Base-by-base conservation (phyloP, 192 early-diverging fungal species). In the Linnemannia hyalina region DNA sequence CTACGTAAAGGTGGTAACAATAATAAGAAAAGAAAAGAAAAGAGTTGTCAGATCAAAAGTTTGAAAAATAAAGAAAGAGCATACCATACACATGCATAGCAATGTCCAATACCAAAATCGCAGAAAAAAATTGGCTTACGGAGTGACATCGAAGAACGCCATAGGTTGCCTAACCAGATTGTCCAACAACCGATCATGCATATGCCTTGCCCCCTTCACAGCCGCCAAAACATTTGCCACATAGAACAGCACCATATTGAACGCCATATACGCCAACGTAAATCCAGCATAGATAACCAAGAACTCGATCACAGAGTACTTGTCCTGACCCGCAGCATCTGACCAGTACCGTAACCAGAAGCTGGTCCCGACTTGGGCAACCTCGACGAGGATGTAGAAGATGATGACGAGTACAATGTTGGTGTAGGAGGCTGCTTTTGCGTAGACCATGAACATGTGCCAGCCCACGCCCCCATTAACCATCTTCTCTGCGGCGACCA, bases 401-500 rank as follows among this genome's bases (percentile, higher is more conserved):
- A 73, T 18, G 32, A 84, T 52, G 9, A 76, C 69, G 44, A 35
- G 35, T n/a, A 71, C 68, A 4, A 95, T 92, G 63, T 89, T 91
- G 63, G 63, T 42, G 46, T 70, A 75, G 15, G 73, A 80, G 0
- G 82, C 82, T 0, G 96, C 92, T 70, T 94, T 89, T 41, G 93
- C 92, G 75, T 97, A 99, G 0, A 94, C 90, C 46, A 80, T 80
- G 83, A 97, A 99, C 3, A 96, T 96, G 20, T 80, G 73, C 92
- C 92, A 94, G 47, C 93, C 92, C 20, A 99, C 96, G 26, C 89
- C 89, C 16, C 98, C 98, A 69, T 92, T 90, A 15, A 94, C 94
- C 78, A 92, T 95, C 74, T 95, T 92, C 88, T 99, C 98, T 9
- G 93, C 92, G 4, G 91, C 88, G 68, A 96, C 97, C 36, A 97